Percentiles rank a stretch among this genome's conserved stretches.
phyloP scores from a whole-genome alignment of 2,329 filamentous ascomycete genomes.

The Aspergillus latus region DNA sequence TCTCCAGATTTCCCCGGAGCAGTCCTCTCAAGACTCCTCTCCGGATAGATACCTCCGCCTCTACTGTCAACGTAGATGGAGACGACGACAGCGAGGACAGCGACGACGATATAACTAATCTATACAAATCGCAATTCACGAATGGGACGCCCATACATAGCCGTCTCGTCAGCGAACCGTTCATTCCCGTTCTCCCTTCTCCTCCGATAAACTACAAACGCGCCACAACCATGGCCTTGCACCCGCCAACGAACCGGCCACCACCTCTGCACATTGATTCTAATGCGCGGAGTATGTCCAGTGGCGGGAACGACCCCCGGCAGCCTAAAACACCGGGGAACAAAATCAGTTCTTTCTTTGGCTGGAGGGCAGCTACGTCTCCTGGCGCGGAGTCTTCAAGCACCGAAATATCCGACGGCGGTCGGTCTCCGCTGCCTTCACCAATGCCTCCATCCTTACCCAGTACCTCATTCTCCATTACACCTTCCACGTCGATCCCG shows the following conservation, averaged over 20 bases:
- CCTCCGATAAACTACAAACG: conserved; percentile 53
- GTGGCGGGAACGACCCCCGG: conserved; percentile 31
- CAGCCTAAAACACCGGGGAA: conserved; percentile 54
- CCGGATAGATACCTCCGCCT: conserved; percentile 34
- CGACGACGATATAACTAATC: conserved; percentile 29
- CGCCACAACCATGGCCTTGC: conserved; percentile 46
- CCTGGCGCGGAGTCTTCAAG: conserved; percentile 59
- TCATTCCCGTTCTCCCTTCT: conserved; percentile 67
- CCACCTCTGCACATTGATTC: conserved; percentile 48
- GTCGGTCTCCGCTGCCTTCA: conserved; percentile 59
- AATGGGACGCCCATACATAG: conserved; percentile 41
- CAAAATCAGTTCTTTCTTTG: conserved; percentile 66
- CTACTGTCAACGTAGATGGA: conserved; percentile 24
- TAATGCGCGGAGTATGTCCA: conserved; percentile 36
- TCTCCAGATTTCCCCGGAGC: conserved; percentile 42
- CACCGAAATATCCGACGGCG: conserved; percentile 63
- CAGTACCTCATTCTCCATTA: conserved; percentile 33
- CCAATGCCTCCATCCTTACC: conserved; percentile 46
- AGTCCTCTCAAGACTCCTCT: conserved; percentile 34
- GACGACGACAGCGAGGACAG: conserved; percentile 33
- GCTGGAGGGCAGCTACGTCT: conserved; percentile 60
- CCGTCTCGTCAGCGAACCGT: conserved; percentile 46
- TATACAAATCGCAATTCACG: conserved; percentile 31
- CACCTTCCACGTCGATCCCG: conserved; percentile 44
- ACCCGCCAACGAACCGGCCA: conserved; percentile 41